Percentiles rank a stretch among this genome's conserved stretches.
Evolutionary conservation across 75 land plant genomes (phyloP).

Genomic region (Pseudotsuga menziesii): DNA sequence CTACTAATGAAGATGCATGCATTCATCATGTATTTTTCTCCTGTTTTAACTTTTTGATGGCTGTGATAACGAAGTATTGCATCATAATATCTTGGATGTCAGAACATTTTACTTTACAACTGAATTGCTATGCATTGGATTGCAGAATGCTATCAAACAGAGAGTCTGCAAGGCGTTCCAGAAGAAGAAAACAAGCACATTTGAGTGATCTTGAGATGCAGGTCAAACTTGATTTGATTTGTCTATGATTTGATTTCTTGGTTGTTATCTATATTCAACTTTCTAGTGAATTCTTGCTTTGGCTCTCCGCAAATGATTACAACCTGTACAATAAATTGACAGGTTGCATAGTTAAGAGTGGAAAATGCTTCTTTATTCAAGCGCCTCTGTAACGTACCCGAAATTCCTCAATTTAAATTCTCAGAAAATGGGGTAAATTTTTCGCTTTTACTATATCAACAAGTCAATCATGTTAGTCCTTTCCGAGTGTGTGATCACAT

Average conservation of each 20-base stretch:
- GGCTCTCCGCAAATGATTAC: not conserved
- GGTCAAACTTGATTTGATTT: slow-evolving; percentile 19
- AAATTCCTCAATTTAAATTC: no score
- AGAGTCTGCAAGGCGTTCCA: slow-evolving; percentile 72
- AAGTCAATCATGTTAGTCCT: no score
- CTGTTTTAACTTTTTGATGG: not conserved
- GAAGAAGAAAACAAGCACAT: slow-evolving; percentile 72
- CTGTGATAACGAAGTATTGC: not conserved
- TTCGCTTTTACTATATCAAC: no score
- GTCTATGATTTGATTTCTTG: not conserved
- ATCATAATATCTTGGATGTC: not conserved
- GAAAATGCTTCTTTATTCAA: slow-evolving; percentile 64
- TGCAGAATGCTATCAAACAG: slow-evolving; percentile 64
- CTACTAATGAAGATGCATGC: not conserved
- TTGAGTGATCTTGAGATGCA: slow-evolving; percentile 61
- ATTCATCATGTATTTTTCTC: not conserved
- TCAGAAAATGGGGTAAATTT: no score
- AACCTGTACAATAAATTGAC: not conserved
- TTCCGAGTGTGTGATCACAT: no score
- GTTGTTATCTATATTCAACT: not conserved
- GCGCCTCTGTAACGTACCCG: no score
- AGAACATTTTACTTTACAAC: not conserved
- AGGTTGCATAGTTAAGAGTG: slow-evolving; percentile 71
- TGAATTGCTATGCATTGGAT: slow-evolving; percentile 3
- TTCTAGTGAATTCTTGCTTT: not conserved